Conservation (phyloP, 495 filamentous ascomycete species). For the Daldinia vernicosa region DNA sequence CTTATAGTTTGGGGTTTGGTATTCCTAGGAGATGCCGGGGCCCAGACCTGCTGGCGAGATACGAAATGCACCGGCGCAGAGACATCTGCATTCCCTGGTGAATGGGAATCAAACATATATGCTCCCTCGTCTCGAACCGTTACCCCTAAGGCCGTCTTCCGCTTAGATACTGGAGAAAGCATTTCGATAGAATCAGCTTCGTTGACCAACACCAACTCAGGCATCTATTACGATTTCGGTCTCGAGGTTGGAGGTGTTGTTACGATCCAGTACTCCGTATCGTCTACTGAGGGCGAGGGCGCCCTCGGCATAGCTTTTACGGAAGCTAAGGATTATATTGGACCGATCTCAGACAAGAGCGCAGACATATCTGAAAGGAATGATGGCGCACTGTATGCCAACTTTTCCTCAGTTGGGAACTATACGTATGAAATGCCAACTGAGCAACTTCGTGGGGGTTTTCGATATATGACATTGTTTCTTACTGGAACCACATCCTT, state of each 20-base stretch:
- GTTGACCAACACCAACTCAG: slow-evolving; percentile 57
- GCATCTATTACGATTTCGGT: slow-evolving; percentile 66
- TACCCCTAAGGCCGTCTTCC: slow-evolving; percentile 57
- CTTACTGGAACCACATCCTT: slow-evolving; percentile 50
- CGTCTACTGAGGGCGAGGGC: slow-evolving; percentile 50
- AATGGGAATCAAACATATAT: slow-evolving; percentile 70
- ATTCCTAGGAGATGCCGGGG: slow-evolving; percentile 21
- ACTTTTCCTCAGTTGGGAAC: slow-evolving; percentile 56
- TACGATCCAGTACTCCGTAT: slow-evolving; percentile 57
- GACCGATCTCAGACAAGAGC: slow-evolving; percentile 66
- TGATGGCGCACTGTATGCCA: slow-evolving; percentile 63
- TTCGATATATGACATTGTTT: slow-evolving; percentile 68
- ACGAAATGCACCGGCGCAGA: slow-evolving; percentile 64
- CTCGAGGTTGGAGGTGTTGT: slow-evolving; percentile 67
- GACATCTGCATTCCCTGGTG: slow-evolving; percentile 63
- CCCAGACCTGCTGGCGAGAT: slow-evolving; percentile 64
- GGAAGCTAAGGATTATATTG: slow-evolving; percentile 70
- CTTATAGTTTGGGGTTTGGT: slow-evolving; percentile 12
- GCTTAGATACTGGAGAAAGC: slow-evolving; percentile 45
- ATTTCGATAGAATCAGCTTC: slow-evolving; percentile 45
- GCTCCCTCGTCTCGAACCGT: slow-evolving; percentile 65
- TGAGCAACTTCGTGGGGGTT: slow-evolving; percentile 64
- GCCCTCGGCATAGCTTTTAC: slow-evolving; percentile 68
- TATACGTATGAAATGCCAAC: slow-evolving; percentile 62
- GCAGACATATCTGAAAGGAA: slow-evolving; percentile 61